Base-by-base conservation (phyloP, 768 basidiomycete genomes). In the Leccinum truebloodii region DNA sequence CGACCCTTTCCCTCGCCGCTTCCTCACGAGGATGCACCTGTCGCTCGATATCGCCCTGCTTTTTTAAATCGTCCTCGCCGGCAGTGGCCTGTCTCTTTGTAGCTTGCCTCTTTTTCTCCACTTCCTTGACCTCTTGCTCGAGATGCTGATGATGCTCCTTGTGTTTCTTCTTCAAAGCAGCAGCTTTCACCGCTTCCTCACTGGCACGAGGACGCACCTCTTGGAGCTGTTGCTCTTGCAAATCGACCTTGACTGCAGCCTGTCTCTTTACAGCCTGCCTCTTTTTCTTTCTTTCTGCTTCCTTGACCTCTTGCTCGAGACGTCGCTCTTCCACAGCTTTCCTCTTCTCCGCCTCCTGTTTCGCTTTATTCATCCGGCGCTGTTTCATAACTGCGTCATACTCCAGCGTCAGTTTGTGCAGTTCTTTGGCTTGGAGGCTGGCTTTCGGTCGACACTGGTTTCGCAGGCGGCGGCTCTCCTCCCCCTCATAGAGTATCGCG, bases 361-460 rank as follows among this genome's bases (percentile, higher is more conserved):
- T 74, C 0, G 70, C 72, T 37, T 71, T 73, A 51, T 69, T 73
- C 9, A 71, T 73, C 52, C 84, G 79, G 2, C 88, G 75, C 62
- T 83, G 77, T 7, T 64, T 52, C 87, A 87, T 88, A 9, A 81
- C 66, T 3, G 67, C 73, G 66, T 88, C 84, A 0, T 78, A 67
- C 84, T 0, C 83, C 87, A 13, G 76, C 61, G 65, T 88, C 87
- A 13, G 83, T 80, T 12, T 44, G 64, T 2, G 56, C 65, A 22
- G 59, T 48, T 1, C 49, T 54, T 51, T 46, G 14, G 20, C 51
- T 65, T 14, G 54, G 62, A n/a, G 62, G 57, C 30, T 41, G 65
- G 3, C 59, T 52, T 8, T 54, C 39, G 4, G 30, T 8, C 59
- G 44, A 10, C 46, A 48, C 2, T 22, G 39, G 39, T 14, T 56